Percentiles rank a stretch among this genome's conserved stretches.
These are phyloP conservation scores for Aspergillus sclerotioniger DNA, from an alignment of 495 filamentous ascomycete genomes.

Conservation along the genomic window DNA sequence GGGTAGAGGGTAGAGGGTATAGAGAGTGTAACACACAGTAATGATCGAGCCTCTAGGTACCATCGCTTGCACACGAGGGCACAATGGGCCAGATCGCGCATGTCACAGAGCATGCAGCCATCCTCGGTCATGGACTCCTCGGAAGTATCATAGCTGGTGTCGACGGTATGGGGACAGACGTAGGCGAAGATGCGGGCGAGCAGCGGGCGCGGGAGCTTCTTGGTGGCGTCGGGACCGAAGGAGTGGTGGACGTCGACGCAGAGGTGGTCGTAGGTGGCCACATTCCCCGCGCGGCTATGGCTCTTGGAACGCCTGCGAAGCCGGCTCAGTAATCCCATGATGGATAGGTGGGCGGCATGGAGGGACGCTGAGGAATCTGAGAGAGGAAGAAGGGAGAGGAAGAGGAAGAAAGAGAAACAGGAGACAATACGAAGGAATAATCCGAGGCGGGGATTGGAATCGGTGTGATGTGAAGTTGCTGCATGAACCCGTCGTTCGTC, in stretches of 20 bases:
- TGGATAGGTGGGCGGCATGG: constrained; percentile 9
- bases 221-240: constrained; percentile 43
- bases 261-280: constrained; percentile 23
- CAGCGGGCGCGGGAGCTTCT: constrained; percentile 58
- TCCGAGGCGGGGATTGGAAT: neutral
- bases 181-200: constrained; percentile 72
- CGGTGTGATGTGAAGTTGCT: neutral
- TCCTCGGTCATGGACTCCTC: constrained; percentile 80
- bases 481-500: constrained; percentile 2
- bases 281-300: constrained; percentile 33
- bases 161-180: constrained; percentile 79
- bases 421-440: constrained; percentile 1
- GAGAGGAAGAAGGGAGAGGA: constrained; percentile 1
- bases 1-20: neutral
- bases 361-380: too few relatives aligned
- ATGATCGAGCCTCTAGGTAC: constrained; percentile 50
- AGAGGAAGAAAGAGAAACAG: neutral
- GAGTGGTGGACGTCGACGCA: constrained; percentile 15
- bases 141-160: constrained; percentile 74
- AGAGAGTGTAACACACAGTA: constrained; percentile 50
- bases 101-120: constrained; percentile 93
- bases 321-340: constrained; percentile 40
- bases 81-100: constrained; percentile 84
- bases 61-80: constrained; percentile 70
- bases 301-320: constrained; percentile 35